Evolutionary conservation across 2,329 filamentous ascomycete species (phyloP), one percentile per base, ranked within the genome.

Genomic region (Helminthosporium solani): DNA sequence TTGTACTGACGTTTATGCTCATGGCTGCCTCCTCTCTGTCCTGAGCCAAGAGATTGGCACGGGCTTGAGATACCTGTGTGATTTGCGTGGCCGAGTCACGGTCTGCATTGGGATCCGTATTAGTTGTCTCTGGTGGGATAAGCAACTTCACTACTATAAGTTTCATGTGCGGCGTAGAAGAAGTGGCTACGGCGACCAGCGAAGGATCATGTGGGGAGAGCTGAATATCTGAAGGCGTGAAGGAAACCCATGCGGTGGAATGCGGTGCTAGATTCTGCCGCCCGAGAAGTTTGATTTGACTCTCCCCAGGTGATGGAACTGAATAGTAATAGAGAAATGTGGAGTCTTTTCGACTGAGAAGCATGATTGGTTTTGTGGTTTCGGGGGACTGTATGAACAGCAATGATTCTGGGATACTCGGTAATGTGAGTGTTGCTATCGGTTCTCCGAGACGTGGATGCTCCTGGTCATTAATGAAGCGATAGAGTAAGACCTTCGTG

Each of bases 161-260:
- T 56, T 84, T 85, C 78, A 85, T 80, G 52, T 82, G 76, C 2
- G 83, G 82, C 1, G 81, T 72, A 1, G 79, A 75, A 2, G 79
- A 83, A 1, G 82, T 84, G 9, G 80, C 81, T 6, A 85, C 73
- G 1, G 82, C 83, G 1, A 83, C 53, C 1, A 85, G 60, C 3
- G 72, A 72, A 1, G 77, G 68, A 54, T 85, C 78, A 2, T 69
- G 73, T 0, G 83, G 83, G 46, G 73, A 80, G 1, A 80, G 60
- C 7, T 79, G 76, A 16, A 86, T 69, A 35, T 77, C 76, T 6
- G 79, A 78, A 0, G 82, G 82, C 0, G 81, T 82, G 59, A 85
- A 85, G 1, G 80, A 75, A 12, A 83, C 68, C 83, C 83, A 85
- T n/a, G 81, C 75, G 57, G 80, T 84, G 2, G 80, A 82, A 56